Base-by-base conservation (phyloP, 345 rosid species). In the Melastoma malabathricum region DNA sequence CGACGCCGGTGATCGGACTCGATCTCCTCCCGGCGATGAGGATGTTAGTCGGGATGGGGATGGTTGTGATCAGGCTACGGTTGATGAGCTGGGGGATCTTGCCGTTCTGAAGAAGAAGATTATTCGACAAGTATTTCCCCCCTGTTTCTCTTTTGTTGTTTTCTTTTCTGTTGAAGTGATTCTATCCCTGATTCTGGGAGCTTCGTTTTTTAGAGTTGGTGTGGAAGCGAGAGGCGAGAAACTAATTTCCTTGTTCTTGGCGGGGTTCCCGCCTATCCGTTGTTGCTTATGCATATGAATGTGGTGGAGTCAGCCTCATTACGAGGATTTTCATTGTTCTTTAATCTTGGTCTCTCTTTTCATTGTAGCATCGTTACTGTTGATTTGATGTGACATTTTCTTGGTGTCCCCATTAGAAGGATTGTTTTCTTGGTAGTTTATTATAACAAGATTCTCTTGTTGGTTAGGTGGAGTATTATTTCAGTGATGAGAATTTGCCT, bases 401-500 rank as follows among this genome's bases (percentile, higher is more conserved):
- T n/a, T 10, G 14, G 31, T 10, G 6, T 19, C 25, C 4, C 10
- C 27, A 14, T 14, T n/a, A 29, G 38, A 13, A 12, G 15, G 9
- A 13, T 23, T 16, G 23, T 3, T 10, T 3, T 41, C 18, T 52
- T 23, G 19, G 18, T 48, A 19, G 20, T 17, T 10, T 52, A 38
- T 19, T 34, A 14, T 34, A 57, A 45, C 12, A 34, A 18, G 1
- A 22, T 13, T 50, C 31, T 1, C 13, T 31, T 13, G 15, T 66
- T 56, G 60, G 75, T 56, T 55, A 90, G 98, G 98, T 80, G 62
- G 96, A 90, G 52, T 84, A 86, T 47, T 90, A 90, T 59, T 90
- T 90, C 59, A 80, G 98, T 51, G 94, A 86, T 53, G 96, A 82
- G 60, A 90, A 90, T 73, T 68, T 90, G 68, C 87, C 75, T 18